Conservation (phyloP, 129 eudicot genomes). For the Oenanthe sinensis region DNA sequence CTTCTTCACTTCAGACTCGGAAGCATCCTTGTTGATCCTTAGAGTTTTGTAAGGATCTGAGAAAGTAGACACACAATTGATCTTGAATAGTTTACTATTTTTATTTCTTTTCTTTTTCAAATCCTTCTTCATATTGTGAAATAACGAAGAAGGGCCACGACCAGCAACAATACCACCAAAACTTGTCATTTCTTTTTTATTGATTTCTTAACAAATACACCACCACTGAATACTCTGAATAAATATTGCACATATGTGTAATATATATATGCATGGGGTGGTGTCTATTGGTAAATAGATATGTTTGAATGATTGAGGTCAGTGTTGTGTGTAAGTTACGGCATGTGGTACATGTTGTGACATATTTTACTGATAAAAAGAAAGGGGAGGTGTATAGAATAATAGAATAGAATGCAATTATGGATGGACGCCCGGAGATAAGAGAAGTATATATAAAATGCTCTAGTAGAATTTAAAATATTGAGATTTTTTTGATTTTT, state of each 20-base stretch:
- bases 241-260: background rate
- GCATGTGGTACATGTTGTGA: background rate
- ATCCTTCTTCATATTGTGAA: constrained; percentile 16
- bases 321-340: constrained; percentile 3
- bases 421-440: background rate
- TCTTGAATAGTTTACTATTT: constrained; percentile 20
- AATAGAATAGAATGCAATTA: background rate
- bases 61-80: constrained; percentile 35
- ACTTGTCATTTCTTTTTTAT: constrained; percentile 22
- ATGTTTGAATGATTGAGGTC: background rate
- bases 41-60: constrained; percentile 81
- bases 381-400: background rate
- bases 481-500: background rate
- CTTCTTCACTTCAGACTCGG: constrained; percentile 79
- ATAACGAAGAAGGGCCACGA: constrained; percentile 24
- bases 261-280: background rate
- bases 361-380: background rate
- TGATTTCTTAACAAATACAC: background rate
- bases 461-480: background rate
- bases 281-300: background rate
- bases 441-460: background rate
- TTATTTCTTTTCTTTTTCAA: constrained; percentile 13
- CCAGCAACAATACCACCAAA: constrained; percentile 27
- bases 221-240: background rate
- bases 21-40: constrained; percentile 52